Base-by-base conservation (phyloP, 2,329 filamentous ascomycete genomes). In the Scedosporium apiospermum region DNA sequence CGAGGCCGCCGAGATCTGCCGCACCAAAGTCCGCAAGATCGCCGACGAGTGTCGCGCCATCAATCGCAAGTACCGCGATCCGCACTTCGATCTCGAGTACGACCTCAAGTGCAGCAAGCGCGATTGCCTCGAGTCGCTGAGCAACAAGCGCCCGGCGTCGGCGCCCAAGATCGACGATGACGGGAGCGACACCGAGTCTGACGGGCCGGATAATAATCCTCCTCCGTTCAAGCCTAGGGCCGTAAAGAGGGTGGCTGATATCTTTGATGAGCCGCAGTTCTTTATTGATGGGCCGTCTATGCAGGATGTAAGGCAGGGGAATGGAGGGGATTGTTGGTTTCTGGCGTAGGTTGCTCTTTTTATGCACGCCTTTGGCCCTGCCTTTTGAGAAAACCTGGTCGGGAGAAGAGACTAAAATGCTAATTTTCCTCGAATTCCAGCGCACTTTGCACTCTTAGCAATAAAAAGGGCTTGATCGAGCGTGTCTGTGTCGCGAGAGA, bases 251-350 rank as follows among this genome's bases (percentile, higher is more conserved):
- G 60, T 62, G 23, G 60, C 63, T 1, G 88, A 93, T 68, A 88
- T 93, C 26, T 95, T 93, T 66, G 89, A 91, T 59, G 78, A 83
- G 0, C 89, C 90, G 1, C 78, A 82, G 65, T 95, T 96, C 71
- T 95, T 85, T 70, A 85, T 91, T 65, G 88, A 93, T 66, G 88
- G 89, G 0, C 87, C 89, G 1, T 87, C 85, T 7, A 87, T 89
- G 18, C 88, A 88, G 66, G 90, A 96, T 72, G 87, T 96, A 21
- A 83, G 88, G 38, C 91, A 95, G 72, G 91, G 91, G 1, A 81
- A 83, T 7, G 85, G 88, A 65, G 91, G 91, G 1, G 90, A 96
- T 70, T 96, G 91, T 72, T 96, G 91, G 90, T 84, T 95, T 63
- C 86, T 96, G 77, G 88, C 91, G 63, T 64, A 51, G 49, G 63